Evolutionary conservation across 192 early-diverging fungal genomes (phyloP).

Genomic region (Paraglomus occultum): DNA sequence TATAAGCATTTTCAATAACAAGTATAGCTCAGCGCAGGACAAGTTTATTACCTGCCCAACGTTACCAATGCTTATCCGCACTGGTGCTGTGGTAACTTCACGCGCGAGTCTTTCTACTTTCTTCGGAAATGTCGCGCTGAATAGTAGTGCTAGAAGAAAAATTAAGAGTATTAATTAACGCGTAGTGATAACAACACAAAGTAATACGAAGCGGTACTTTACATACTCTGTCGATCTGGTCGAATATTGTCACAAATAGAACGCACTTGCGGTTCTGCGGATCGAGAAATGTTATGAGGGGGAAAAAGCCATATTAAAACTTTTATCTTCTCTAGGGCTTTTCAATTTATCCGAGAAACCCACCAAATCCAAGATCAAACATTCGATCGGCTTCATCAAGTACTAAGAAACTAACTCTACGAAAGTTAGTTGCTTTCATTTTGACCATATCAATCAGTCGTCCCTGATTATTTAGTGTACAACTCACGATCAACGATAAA

Average conservation of each 20-base stretch:
- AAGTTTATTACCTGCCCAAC: slow-evolving; percentile 49
- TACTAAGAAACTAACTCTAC: slow-evolving; percentile 80
- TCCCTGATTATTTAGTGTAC: no score
- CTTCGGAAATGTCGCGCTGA: slow-evolving; percentile 78
- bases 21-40: no score
- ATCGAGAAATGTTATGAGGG: no score
- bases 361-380: slow-evolving; percentile 93
- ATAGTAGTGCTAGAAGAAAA: slow-evolving; percentile 55
- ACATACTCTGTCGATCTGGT: slow-evolving; percentile 75
- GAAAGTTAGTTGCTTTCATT: slow-evolving; percentile 83
- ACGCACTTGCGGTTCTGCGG: slow-evolving; percentile 71
- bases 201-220: no score
- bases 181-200: not conserved
- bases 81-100: slow-evolving; percentile 67
- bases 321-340: not conserved
- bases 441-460: slow-evolving; percentile 85
- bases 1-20: not conserved
- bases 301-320: no score
- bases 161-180: not conserved
- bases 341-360: slow-evolving; percentile 29
- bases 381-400: slow-evolving; percentile 97
- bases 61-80: slow-evolving; percentile 71
- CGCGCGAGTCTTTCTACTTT: slow-evolving; percentile 68
- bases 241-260: slow-evolving; percentile 78
- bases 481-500: no score